Evolutionary conservation across 2,329 filamentous ascomycete genomes (phyloP), one percentile per base, ranked within the genome.

Genomic region (Claviceps monticola): DNA sequence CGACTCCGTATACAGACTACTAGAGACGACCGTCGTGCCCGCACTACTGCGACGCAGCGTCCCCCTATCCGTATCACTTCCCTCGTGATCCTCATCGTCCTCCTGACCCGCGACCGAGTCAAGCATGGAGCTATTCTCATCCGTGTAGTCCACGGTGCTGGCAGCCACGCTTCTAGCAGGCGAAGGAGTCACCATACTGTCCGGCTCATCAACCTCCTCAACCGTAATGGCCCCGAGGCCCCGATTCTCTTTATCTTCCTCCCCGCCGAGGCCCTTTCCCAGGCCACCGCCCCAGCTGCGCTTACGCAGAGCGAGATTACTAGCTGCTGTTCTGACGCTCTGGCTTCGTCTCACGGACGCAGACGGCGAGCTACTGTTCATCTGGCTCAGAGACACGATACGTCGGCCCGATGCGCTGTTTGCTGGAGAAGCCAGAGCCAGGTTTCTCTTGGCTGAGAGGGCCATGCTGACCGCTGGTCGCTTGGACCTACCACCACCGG

Each of bases 371-470:
- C 93, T 91, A 64, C 84, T 83, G 51, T 81, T 87, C 59, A 97
- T 94, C 68, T 96, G 88, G 64, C 85, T 94, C 38, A 97, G 79
- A 49, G 88, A 95, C 54, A 94, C 78, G 61, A 97, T 96, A 48
- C 93, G 82, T 42, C 91, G 79, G 63, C 82, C 76, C 63, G 83
- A 74, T 61, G 79, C 71, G 17, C 72, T 70, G 47, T 75, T 68
- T 17, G 69, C 72, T 1, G 79, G 66, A 11, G 29, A 34, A 52
- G 60, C 66, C 50, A 44, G 13, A 6, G 62, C 69, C 49, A 67
- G 70, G 60, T 62, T 78, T 56, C 74, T 67, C 65, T 75, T 73
- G 59, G 78, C 69, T 4, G 71, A 68, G 55, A 82, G 70, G 2
- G 77, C 76, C 62, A 81, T 73, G 58, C 69, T 75, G 53, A 81